A percentile compares a stretch with the other conserved stretches of the same genome.
These are phyloP conservation scores for Trypanosoma lewisi DNA, from an alignment of 208 protist species.

Conservation along the genomic window DNA sequence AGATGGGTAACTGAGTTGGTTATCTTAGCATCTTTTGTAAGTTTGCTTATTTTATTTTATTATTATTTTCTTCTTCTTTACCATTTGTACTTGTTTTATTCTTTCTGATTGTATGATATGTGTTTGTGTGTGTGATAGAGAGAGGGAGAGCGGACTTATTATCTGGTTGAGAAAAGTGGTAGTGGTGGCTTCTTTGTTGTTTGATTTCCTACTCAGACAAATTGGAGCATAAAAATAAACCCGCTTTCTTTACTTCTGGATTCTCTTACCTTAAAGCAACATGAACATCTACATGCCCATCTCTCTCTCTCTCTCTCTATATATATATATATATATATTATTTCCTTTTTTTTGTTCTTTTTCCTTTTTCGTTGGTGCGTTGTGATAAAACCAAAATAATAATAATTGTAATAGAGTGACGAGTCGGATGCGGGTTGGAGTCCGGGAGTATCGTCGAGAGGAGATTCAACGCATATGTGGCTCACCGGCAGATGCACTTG, in stretches of 20 bases:
- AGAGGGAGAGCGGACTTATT: too few relatives aligned
- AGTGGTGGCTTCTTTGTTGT: too few relatives aligned
- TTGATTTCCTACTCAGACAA: too few relatives aligned
- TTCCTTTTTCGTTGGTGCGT: slow-evolving; percentile 8
- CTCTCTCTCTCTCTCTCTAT: too few relatives aligned
- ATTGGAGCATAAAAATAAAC: not conserved
- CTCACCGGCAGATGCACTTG: slow-evolving; percentile 14
- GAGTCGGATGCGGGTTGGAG: slow-evolving; percentile 45
- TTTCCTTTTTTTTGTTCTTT: not conserved
- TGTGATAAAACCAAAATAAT: too few relatives aligned
- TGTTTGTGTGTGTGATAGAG: not conserved
- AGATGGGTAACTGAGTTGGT: not conserved
- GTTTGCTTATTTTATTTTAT: not conserved
- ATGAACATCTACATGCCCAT: too few relatives aligned
- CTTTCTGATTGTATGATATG: not conserved
- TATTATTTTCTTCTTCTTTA: slow-evolving; percentile 8
- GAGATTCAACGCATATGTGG: slow-evolving; percentile 26
- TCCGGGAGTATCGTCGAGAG: slow-evolving; percentile 40
- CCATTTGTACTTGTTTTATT: not conserved
- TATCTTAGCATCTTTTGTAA: not conserved
- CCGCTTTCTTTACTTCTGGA: not conserved
- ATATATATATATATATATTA: too few relatives aligned
- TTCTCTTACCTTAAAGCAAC: too few relatives aligned
- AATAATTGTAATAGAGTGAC: too few relatives aligned
- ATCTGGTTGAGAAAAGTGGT: too few relatives aligned